phyloP scores from a whole-genome alignment of 2,329 filamentous ascomycete species.

The Aspergillus sp. region DNA sequence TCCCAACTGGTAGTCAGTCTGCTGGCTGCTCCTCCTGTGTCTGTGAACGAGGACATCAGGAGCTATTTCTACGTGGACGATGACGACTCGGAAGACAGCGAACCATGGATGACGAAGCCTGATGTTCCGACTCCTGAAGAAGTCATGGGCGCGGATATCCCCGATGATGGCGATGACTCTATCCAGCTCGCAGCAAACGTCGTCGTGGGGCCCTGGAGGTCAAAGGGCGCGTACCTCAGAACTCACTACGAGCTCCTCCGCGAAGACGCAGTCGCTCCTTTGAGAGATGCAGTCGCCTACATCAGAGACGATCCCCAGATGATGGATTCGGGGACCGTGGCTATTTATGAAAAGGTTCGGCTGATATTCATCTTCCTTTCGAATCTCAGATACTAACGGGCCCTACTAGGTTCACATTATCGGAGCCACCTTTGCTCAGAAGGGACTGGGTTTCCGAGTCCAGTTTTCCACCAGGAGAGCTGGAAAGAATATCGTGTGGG shows the following conservation, averaged over 20 bases:
- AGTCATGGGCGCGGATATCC: conserved; percentile 20
- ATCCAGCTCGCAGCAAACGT: conserved; percentile 44
- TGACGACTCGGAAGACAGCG: conserved; percentile 2
- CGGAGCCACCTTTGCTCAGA: conserved; percentile 53
- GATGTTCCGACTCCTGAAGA: conserved; percentile 35
- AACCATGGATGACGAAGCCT: conserved; percentile 27
- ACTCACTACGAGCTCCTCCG: conserved; percentile 67
- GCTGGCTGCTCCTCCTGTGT: neutral
- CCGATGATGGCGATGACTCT: conserved; percentile 12
- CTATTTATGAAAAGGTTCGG: conserved; percentile 60
- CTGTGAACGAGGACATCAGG: conserved; percentile 22
- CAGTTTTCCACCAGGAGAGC: conserved; percentile 61
- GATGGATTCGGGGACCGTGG: conserved; percentile 49
- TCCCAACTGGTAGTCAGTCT: too few relatives aligned
- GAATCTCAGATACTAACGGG: neutral
- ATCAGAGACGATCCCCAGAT: conserved; percentile 46
- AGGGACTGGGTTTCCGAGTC: conserved; percentile 58
- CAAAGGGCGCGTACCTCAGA: conserved; percentile 57
- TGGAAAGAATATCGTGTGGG: conserved; percentile 59
- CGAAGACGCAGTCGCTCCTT: conserved; percentile 60
- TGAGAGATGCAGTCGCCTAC: conserved; percentile 56
- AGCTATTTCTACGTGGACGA: conserved; percentile 17
- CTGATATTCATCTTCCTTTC: neutral
- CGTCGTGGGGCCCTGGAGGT: conserved; percentile 48
- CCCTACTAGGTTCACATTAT: conserved; percentile 52